These are phyloP conservation scores for Asterophora lycoperdoides DNA, from an alignment of 768 basidiomycete species.

Conservation along the genomic window DNA sequence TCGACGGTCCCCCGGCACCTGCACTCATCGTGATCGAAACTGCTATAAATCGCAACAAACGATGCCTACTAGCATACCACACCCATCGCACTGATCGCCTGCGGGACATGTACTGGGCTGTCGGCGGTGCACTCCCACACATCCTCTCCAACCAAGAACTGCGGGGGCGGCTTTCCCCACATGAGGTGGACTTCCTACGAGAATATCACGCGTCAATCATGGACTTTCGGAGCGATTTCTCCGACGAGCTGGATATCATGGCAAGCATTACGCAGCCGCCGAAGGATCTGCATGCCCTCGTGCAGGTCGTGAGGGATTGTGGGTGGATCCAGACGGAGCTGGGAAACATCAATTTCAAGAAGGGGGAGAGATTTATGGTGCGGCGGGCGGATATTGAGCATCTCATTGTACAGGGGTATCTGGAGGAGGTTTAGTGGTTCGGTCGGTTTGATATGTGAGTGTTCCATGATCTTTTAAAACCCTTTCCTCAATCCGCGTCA, in stretches of 20 bases:
- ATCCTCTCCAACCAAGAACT: slow-evolving; percentile 65
- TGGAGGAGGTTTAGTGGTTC: slow-evolving; percentile 67
- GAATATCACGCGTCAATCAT: slow-evolving; percentile 78
- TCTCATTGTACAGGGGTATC: slow-evolving; percentile 87
- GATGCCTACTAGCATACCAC: slow-evolving; percentile 94
- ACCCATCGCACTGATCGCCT: slow-evolving; percentile 79
- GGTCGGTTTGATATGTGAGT: no score
- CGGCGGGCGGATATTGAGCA: slow-evolving; percentile 88
- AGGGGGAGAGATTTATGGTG: slow-evolving; percentile 88
- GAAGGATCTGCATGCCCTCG: slow-evolving; percentile 84
- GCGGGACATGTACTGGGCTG: slow-evolving; percentile 84
- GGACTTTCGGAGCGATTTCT: slow-evolving; percentile 80
- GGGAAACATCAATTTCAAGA: slow-evolving; percentile 86
- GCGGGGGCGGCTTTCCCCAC: slow-evolving; percentile 70
- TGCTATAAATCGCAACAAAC: slow-evolving; percentile 87
- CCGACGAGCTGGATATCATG: slow-evolving; percentile 83
- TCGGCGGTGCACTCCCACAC: slow-evolving; percentile 83
- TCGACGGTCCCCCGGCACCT: slow-evolving; percentile 45
- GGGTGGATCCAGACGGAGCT: slow-evolving; percentile 90
- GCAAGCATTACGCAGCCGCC: slow-evolving; percentile 81
- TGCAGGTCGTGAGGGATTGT: slow-evolving; percentile 83
- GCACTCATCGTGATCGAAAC: slow-evolving; percentile 84
- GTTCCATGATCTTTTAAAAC: no score
- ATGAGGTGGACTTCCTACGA: slow-evolving; percentile 52
- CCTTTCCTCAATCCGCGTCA: no score